A percentile compares a stretch with the other conserved stretches of the same genome.
Conservation (phyloP, 768 basidiomycete species). For the Leccinum sublutescens region DNA sequence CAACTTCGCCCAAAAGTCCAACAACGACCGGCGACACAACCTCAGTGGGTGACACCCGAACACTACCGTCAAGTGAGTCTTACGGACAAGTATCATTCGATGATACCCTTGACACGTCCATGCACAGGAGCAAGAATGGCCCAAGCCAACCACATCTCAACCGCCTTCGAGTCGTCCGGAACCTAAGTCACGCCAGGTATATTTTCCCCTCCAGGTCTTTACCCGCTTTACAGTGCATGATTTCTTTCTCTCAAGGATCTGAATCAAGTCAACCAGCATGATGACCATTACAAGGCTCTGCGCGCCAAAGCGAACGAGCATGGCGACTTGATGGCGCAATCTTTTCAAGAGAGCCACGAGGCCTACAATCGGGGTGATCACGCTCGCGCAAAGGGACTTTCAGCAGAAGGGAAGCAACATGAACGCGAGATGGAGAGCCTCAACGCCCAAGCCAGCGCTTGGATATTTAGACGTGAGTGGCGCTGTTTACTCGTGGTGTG, state of each 20-base stretch:
- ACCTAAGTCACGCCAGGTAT: conserved; percentile 16
- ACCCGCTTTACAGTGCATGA: neutral
- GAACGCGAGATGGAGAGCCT: conserved; percentile 73
- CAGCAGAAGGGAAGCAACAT: conserved; percentile 76
- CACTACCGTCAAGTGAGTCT: conserved; percentile 16
- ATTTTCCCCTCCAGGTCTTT: neutral
- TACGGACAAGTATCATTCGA: neutral
- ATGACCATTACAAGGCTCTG: conserved; percentile 66
- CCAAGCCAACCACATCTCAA: conserved; percentile 11
- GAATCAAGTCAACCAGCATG: conserved; percentile 63
- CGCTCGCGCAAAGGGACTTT: conserved; percentile 77
- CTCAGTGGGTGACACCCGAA: conserved; percentile 2
- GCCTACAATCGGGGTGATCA: conserved; percentile 76
- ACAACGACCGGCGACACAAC: conserved; percentile 6
- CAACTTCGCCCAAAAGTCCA: neutral
- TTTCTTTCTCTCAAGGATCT: conserved; percentile 40
- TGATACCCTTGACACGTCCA: neutral
- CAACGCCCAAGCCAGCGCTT: conserved; percentile 80
- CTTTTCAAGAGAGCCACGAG: conserved; percentile 69
- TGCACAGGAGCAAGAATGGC: conserved; percentile 14
- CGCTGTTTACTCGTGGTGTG: neutral
- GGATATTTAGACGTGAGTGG: conserved; percentile 72
- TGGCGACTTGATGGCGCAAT: conserved; percentile 73
- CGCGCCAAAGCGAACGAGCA: conserved; percentile 75
- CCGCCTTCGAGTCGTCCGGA: conserved; percentile 11